Evolutionary conservation across 345 rosid genomes (phyloP).

Genomic region (Schrenkiella parvula): DNA sequence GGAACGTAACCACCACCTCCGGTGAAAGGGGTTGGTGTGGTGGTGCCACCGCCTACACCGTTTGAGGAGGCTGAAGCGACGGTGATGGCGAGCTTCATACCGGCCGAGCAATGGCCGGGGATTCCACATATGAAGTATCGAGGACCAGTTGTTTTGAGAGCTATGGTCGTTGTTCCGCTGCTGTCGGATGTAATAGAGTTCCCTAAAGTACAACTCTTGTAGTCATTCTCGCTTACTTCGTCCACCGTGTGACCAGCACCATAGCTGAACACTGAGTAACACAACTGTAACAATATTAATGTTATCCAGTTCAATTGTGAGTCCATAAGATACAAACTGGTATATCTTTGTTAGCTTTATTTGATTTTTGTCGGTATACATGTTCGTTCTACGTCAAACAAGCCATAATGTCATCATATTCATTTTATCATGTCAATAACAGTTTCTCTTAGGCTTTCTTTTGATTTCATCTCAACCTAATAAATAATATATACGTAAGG

Average conservation of each 20-base stretch:
- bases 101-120: slow-evolving; percentile 58
- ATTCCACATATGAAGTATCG: slow-evolving; percentile 74
- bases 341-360: neutral
- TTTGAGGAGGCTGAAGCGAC: slow-evolving; percentile 27
- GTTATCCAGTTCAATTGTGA: neutral
- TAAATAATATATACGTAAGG: neutral
- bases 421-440: slow-evolving; percentile 1
- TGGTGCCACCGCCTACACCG: slow-evolving; percentile 2
- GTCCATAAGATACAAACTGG: neutral
- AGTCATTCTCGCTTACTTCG: slow-evolving; percentile 77
- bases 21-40: slow-evolving; percentile 9
- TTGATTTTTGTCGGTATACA: neutral
- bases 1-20: slow-evolving; percentile 24
- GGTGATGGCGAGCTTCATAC: slow-evolving; percentile 68
- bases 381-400: neutral
- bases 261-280: slow-evolving; percentile 58
- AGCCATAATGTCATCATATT: neutral
- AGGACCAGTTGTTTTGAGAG: slow-evolving; percentile 69
- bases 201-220: slow-evolving; percentile 57
- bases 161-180: slow-evolving; percentile 67
- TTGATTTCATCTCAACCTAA: neutral
- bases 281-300: neutral
- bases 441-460: neutral
- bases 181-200: slow-evolving; percentile 62
- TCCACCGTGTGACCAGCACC: slow-evolving; percentile 61